Evolutionary conservation across 2,329 filamentous ascomycete genomes (phyloP).

Genomic region (Lomentospora prolificans): DNA sequence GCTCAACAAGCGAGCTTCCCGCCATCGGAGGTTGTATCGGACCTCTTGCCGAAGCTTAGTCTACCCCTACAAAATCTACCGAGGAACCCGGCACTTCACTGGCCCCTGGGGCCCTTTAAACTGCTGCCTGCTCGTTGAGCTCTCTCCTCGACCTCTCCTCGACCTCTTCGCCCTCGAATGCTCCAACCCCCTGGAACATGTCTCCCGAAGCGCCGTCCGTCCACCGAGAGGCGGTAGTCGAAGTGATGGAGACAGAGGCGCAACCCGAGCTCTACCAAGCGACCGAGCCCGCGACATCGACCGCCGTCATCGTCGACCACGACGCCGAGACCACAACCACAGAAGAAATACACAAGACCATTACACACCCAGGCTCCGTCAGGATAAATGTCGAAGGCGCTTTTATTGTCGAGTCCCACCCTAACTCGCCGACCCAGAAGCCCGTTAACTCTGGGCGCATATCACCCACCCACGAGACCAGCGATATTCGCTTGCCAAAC

Average conservation of each 20-base stretch:
- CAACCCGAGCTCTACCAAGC: neutral
- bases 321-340: constrained; percentile 35
- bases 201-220: constrained; percentile 1
- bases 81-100: neutral
- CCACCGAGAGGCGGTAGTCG: constrained; percentile 3
- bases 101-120: neutral
- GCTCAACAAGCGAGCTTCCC: neutral
- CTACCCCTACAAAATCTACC: neutral
- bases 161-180: neutral
- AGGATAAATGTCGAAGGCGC: constrained; percentile 95
- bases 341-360: constrained; percentile 50
- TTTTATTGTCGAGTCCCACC: constrained; percentile 85
- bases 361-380: constrained; percentile 59
- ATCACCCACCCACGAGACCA: constrained; percentile 56
- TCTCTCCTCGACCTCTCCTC: too few species aligned
- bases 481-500: constrained; percentile 91
- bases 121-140: neutral
- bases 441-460: constrained; percentile 27
- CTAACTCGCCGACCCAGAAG: constrained; percentile 37
- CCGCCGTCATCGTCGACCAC: neutral
- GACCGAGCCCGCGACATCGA: neutral
- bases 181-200: constrained; percentile 1
- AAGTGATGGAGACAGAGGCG: neutral
- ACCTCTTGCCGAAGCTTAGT: neutral
- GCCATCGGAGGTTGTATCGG: constrained; percentile 2